A percentile compares a stretch with the other conserved stretches of the same genome.
phyloP scores from a whole-genome alignment of 2,329 filamentous ascomycete genomes.

The Cladosporium phlei region DNA sequence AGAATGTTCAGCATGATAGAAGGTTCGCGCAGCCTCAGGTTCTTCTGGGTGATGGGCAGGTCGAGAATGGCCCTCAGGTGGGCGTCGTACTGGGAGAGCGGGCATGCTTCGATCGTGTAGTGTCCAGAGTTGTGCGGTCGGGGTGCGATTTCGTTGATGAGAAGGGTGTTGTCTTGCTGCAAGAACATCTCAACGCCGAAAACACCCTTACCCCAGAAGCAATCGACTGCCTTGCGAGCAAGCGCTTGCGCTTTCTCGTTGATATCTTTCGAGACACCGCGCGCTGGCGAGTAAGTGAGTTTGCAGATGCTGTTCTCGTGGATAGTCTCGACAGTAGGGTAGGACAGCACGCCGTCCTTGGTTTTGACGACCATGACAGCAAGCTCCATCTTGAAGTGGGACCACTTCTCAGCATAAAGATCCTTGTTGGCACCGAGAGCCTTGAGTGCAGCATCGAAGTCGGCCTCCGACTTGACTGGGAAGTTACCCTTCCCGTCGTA shows the following conservation, averaged over 20 bases:
- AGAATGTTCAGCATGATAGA: constrained; percentile 78
- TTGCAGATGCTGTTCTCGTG: constrained; percentile 96
- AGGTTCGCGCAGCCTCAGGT: constrained; percentile 55
- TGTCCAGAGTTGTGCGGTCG: constrained; percentile 88
- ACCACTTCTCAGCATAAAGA: constrained; percentile 87
- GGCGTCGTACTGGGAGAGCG: constrained; percentile 85
- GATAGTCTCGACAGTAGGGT: constrained; percentile 87
- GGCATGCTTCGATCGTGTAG: constrained; percentile 88
- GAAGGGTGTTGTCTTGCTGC: constrained; percentile 62
- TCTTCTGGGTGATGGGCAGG: constrained; percentile 49
- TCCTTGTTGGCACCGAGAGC: constrained; percentile 62
- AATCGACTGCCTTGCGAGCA: constrained; percentile 71
- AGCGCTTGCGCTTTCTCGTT: constrained; percentile 66
- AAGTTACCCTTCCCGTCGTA: constrained; percentile 86
- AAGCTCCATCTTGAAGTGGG: constrained; percentile 77
- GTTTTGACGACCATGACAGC: constrained; percentile 94
- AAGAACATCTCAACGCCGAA: constrained; percentile 98
- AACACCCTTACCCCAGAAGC: constrained; percentile 81
- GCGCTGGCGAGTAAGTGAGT: constrained; percentile 79
- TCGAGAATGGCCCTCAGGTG: constrained; percentile 81
- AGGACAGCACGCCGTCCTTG: constrained; percentile 68
- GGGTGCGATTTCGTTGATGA: constrained; percentile 84
- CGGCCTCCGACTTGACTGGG: constrained; percentile 54
- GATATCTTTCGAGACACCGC: constrained; percentile 59
- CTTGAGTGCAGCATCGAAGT: constrained; percentile 62